phyloP scores from a whole-genome alignment of 2,329 filamentous ascomycete genomes.

The Shiraia bambusicola region DNA sequence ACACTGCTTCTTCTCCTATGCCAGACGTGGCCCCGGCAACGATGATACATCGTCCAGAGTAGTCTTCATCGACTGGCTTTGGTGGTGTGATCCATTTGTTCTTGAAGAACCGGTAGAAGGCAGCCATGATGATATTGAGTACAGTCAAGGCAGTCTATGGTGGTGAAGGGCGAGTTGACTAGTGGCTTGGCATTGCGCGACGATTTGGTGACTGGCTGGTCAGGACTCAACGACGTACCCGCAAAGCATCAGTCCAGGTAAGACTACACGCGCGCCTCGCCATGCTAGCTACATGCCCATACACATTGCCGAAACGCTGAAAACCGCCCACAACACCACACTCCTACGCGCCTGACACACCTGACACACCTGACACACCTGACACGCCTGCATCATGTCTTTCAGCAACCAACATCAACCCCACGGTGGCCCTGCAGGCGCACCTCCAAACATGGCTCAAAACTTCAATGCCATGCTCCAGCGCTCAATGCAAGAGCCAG shows the following conservation, averaged over 20 bases:
- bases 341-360: conserved; percentile 2
- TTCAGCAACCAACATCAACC: conserved; percentile 32
- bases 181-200: conserved; percentile 18
- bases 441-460: conserved; percentile 30
- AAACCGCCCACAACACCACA: conserved; percentile 5
- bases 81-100: conserved; percentile 41
- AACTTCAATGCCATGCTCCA: conserved; percentile 43
- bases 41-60: conserved; percentile 46
- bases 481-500: conserved; percentile 37
- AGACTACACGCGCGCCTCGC: conserved; percentile 25
- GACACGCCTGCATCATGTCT: conserved; percentile 21
- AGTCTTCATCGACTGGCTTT: conserved; percentile 34
- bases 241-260: conserved; percentile 13
- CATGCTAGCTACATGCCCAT: conserved; percentile 29
- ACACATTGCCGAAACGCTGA: conserved; percentile 26
- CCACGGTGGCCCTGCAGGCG: conserved; percentile 31
- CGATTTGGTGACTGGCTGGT: conserved; percentile 9
- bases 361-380: too few relatives aligned
- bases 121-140: conserved; percentile 39
- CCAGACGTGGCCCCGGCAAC: conserved; percentile 49
- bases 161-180: not conserved
- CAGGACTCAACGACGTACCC: too few relatives aligned
- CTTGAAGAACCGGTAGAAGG: conserved; percentile 28
- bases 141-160: too few relatives aligned
- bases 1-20: conserved; percentile 42